Percentiles rank a stretch among this genome's conserved stretches.
Conservation (phyloP, 768 basidiomycete species). For the Podaxis carcinomalis region DNA sequence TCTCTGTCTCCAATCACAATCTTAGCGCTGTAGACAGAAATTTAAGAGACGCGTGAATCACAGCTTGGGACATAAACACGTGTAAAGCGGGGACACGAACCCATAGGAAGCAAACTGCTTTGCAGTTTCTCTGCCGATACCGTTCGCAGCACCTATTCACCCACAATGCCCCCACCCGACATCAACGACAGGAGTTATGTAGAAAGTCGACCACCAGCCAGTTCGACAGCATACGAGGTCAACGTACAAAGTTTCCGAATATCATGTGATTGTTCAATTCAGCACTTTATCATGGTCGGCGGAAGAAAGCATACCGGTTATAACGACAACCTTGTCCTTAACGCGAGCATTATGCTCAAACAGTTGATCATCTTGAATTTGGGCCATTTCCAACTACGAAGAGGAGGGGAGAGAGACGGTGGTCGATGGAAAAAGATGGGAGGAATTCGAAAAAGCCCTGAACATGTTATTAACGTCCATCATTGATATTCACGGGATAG, state of each 20-base stretch:
- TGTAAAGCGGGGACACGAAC: slow-evolving; percentile 23
- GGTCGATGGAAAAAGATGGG: background rate
- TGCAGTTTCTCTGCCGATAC: slow-evolving; percentile 51
- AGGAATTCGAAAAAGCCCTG: background rate
- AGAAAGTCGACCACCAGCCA: background rate
- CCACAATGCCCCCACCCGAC: background rate
- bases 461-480: background rate
- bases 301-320: slow-evolving; percentile 38
- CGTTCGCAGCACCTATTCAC: slow-evolving; percentile 41
- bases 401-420: background rate
- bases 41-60: background rate
- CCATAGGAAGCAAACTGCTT: slow-evolving; percentile 47
- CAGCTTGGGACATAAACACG: background rate
- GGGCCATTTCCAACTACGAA: slow-evolving; percentile 29
- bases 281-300: background rate
- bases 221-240: background rate
- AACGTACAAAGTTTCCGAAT: background rate
- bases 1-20: slow-evolving; percentile 53
- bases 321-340: slow-evolving; percentile 44
- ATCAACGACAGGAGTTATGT: background rate
- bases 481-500: background rate
- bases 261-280: background rate
- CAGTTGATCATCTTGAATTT: slow-evolving; percentile 43
- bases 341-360: slow-evolving; percentile 36
- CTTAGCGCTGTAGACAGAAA: slow-evolving; percentile 35